Conservation (phyloP, 1,139 yeast species). For the Lodderomyces beijingensis region DNA sequence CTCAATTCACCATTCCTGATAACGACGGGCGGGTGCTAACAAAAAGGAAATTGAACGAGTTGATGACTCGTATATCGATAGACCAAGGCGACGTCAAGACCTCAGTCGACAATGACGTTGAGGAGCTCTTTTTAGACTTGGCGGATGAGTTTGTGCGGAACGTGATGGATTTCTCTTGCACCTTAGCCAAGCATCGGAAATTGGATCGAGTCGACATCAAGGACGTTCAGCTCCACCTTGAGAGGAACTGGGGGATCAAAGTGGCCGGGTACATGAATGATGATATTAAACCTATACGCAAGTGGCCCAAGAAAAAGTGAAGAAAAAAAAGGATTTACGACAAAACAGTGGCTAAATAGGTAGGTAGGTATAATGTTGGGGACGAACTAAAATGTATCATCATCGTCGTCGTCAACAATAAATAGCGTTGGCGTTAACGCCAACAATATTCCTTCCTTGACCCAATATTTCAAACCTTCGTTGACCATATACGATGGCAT, state of each 20-base stretch:
- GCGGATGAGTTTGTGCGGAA: constrained; percentile 94
- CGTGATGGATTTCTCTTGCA: constrained; percentile 89
- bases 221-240: constrained; percentile 88
- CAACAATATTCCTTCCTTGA: constrained; percentile 41
- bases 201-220: constrained; percentile 83
- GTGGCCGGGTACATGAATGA: constrained; percentile 92
- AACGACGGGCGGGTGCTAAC: constrained; percentile 77
- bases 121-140: constrained; percentile 80
- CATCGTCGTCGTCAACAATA: constrained; percentile 16
- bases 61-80: constrained; percentile 76
- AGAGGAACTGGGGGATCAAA: constrained; percentile 92
- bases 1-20: constrained; percentile 27
- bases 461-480: constrained; percentile 55
- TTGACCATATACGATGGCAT: constrained; percentile 37
- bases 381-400: too few species aligned
- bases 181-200: constrained; percentile 90
- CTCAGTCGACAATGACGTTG: constrained; percentile 93
- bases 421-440: constrained; percentile 28
- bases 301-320: constrained; percentile 68
- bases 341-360: too few species aligned
- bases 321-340: not conserved
- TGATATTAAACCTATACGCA: constrained; percentile 79
- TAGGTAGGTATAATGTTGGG: too few species aligned
- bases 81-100: constrained; percentile 89
- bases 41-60: constrained; percentile 81